Conservation (phyloP, 2,329 filamentous ascomycete species). For the Hypomyces perniciosus region DNA sequence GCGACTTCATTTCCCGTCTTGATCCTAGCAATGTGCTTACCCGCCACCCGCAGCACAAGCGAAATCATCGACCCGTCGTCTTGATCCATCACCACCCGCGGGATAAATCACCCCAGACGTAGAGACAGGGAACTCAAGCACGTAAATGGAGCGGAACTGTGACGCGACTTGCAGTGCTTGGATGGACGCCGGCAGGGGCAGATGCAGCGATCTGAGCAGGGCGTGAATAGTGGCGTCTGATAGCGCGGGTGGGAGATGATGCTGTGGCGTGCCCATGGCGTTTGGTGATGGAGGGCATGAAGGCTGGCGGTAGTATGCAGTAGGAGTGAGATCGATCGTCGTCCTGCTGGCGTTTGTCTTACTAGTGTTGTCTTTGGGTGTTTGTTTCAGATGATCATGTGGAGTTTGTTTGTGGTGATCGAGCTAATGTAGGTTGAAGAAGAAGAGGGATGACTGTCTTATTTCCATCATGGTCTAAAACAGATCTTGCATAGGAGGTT, state of each 20-base stretch:
- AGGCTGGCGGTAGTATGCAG: neutral
- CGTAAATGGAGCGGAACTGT: constrained; percentile 23
- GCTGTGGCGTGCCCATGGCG: constrained; percentile 5
- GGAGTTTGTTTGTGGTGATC: neutral
- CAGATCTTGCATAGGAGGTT: too few relatives aligned
- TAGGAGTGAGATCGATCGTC: too few relatives aligned
- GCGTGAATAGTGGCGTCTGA: constrained; percentile 13
- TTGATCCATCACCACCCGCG: too few relatives aligned
- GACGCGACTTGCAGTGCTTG: constrained; percentile 17
- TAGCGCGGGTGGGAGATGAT: neutral
- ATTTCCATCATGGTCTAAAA: too few relatives aligned
- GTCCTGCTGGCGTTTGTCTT: neutral
- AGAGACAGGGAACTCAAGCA: constrained; percentile 14
- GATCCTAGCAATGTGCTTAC: constrained; percentile 27
- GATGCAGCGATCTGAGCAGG: constrained; percentile 15
- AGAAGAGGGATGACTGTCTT: too few relatives aligned
- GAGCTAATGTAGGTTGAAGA: neutral
- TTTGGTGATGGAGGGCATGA: neutral
- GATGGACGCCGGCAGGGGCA: constrained; percentile 14
- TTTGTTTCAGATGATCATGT: neutral
- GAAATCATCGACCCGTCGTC: neutral
- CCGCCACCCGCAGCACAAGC: constrained; percentile 30
- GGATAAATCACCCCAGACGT: too few relatives aligned
- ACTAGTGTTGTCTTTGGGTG: neutral
- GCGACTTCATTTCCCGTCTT: constrained; percentile 33